These are phyloP conservation scores for Eimeria nieschulzi DNA, from an alignment of 169 alveolate genomes.

Conservation along the genomic window DNA sequence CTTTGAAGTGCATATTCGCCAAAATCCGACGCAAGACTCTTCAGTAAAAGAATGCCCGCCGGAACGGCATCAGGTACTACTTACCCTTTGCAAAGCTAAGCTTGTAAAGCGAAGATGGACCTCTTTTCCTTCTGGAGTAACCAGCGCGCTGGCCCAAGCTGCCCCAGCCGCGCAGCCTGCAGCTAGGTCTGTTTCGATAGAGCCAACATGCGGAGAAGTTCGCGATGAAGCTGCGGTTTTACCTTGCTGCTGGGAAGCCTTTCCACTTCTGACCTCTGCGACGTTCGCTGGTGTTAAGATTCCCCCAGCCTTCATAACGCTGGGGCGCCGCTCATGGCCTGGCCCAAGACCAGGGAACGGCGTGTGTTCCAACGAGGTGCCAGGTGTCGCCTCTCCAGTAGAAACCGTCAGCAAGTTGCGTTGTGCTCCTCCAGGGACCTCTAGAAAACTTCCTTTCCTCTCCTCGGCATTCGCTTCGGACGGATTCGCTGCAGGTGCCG, in stretches of 20 bases:
- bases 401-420: neutral
- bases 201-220: neutral
- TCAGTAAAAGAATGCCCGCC: no score
- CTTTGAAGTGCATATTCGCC: no score
- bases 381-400: neutral
- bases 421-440: conserved; percentile 18
- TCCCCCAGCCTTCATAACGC: conserved; percentile 75
- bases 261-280: conserved; percentile 48
- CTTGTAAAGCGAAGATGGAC: conserved; percentile 70
- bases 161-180: conserved; percentile 50
- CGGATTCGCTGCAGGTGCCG: conserved; percentile 27
- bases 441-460: neutral
- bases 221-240: neutral
- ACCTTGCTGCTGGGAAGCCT: conserved; percentile 21
- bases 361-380: conserved; percentile 42
- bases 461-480: neutral
- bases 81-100: conserved; percentile 71
- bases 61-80: neutral
- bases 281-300: conserved; percentile 69
- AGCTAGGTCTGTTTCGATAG: conserved; percentile 22
- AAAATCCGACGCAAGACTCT: no score
- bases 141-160: conserved; percentile 61
- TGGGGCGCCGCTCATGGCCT: conserved; percentile 75
- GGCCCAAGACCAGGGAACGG: conserved; percentile 77
- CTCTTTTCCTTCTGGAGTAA: conserved; percentile 67